Conservation (phyloP, 148 eudicot species). For the Vaccinium myrtillus region DNA sequence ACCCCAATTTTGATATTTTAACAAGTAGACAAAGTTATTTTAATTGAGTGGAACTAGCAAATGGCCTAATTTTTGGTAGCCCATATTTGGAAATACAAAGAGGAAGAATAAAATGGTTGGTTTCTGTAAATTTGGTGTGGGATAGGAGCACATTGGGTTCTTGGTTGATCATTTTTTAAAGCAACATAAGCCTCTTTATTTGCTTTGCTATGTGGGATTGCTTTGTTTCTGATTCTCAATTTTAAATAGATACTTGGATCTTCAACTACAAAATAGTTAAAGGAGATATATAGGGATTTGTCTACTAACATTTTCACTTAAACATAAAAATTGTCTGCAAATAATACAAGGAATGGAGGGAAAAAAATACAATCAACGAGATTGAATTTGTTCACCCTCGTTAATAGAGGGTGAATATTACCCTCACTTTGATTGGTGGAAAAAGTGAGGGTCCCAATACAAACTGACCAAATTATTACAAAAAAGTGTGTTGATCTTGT, state of each 20-base stretch:
- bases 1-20: background rate
- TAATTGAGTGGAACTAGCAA: background rate
- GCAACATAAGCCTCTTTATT: background rate
- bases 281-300: too few species aligned
- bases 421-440: too few species aligned
- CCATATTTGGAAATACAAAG: background rate
- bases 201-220: background rate
- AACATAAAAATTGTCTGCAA: too few species aligned
- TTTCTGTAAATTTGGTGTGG: background rate
- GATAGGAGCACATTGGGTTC: background rate
- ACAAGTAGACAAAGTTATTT: background rate
- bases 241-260: background rate
- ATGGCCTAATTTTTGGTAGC: background rate
- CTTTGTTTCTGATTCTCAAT: background rate
- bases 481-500: too few species aligned
- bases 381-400: too few species aligned
- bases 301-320: too few species aligned
- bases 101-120: too few species aligned
- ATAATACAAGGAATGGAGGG: background rate
- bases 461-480: too few species aligned
- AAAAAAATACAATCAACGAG: too few species aligned
- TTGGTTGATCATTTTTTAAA: background rate
- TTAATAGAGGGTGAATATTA: too few species aligned
- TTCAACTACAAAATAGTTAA: background rate
- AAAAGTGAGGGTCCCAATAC: too few species aligned